Conservation (phyloP, 2,329 filamentous ascomycete species). For the Madurella mycetomatis region DNA sequence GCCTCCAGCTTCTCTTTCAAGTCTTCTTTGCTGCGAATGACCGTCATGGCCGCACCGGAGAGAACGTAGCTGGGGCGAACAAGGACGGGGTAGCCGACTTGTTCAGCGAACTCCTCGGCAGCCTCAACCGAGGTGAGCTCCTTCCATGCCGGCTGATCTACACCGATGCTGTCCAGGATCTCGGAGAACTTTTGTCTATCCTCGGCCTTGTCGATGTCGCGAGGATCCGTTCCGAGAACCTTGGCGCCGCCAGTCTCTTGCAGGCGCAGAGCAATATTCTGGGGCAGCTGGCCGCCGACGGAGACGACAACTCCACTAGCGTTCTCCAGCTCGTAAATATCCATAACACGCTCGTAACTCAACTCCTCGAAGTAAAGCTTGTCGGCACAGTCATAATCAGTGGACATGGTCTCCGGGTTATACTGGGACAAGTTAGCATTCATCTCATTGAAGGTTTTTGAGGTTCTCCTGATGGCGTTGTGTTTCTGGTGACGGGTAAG, state of each 20-base stretch:
- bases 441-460: neutral
- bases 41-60: slow-evolving; percentile 97
- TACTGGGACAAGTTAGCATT: too few species aligned
- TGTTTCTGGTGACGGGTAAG: too few species aligned
- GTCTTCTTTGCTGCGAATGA: slow-evolving; percentile 82
- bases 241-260: slow-evolving; percentile 88
- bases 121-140: slow-evolving; percentile 86
- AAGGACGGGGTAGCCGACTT: slow-evolving; percentile 88
- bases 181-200: slow-evolving; percentile 98
- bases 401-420: slow-evolving; percentile 62
- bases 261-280: slow-evolving; percentile 93
- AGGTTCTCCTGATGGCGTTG: too few species aligned
- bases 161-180: slow-evolving; percentile 92
- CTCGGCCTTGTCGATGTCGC: slow-evolving; percentile 96
- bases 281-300: slow-evolving; percentile 90
- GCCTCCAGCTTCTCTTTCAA: slow-evolving; percentile 93
- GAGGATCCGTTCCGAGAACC: slow-evolving; percentile 85
- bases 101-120: slow-evolving; percentile 78
- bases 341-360: slow-evolving; percentile 96
- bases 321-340: slow-evolving; percentile 91
- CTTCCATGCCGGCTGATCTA: slow-evolving; percentile 97
- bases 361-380: slow-evolving; percentile 96
- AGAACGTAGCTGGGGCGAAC: slow-evolving; percentile 94
- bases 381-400: slow-evolving; percentile 86
- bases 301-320: slow-evolving; percentile 88